These are phyloP conservation scores for Fusarium anguioides DNA, from an alignment of 2,329 filamentous ascomycete genomes.

Conservation along the genomic window DNA sequence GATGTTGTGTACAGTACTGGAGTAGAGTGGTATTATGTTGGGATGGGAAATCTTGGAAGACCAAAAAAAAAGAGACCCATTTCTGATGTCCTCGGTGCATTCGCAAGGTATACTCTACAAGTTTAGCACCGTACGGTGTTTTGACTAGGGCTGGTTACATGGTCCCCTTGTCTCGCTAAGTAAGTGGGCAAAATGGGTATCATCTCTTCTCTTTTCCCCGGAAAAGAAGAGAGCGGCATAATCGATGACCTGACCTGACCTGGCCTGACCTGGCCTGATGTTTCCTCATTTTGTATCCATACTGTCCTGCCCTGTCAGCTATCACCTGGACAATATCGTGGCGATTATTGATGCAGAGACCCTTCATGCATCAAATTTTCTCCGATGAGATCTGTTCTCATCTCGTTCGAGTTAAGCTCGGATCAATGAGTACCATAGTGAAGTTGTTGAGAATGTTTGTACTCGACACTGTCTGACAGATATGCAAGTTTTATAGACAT, in stretches of 20 bases:
- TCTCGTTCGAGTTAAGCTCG: too few species aligned
- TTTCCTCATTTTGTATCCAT: not conserved
- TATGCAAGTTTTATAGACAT: not conserved
- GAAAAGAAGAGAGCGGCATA: not conserved
- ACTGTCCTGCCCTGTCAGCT: too few species aligned
- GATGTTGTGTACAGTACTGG: too few species aligned
- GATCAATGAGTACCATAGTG: too few species aligned
- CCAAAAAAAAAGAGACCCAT: too few species aligned
- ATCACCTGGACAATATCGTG: too few species aligned
- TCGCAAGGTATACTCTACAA: slow-evolving; percentile 1
- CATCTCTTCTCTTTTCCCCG: not conserved
- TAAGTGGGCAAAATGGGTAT: not conserved
- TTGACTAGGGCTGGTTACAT: not conserved
- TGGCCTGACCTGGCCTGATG: too few species aligned
- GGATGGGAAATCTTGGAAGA: not conserved
- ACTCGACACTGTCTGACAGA: too few species aligned
- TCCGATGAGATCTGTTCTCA: too few species aligned
- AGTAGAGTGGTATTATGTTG: too few species aligned
- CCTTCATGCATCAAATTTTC: not conserved
- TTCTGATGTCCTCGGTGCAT: not conserved
- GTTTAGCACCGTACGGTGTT: not conserved
- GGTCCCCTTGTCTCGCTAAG: not conserved
- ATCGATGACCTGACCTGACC: not conserved
- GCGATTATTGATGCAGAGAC: not conserved
- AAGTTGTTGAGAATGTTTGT: too few species aligned